phyloP scores from a whole-genome alignment of 805 yeast species.

The Millerago galiae region DNA sequence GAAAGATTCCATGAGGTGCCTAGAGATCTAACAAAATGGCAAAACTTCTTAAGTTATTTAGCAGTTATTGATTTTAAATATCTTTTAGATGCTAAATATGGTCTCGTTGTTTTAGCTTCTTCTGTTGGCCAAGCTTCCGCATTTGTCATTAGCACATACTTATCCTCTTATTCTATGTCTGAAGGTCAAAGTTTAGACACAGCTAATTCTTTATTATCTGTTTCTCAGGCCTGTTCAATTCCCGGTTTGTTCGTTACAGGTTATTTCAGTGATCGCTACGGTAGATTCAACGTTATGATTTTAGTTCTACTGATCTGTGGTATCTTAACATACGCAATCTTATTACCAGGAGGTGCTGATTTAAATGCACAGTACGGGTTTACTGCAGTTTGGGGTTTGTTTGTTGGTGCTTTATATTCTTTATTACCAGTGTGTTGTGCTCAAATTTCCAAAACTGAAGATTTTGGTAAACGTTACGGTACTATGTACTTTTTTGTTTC shows the following conservation, averaged over 20 bases:
- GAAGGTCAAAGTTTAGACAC: conserved; percentile 35
- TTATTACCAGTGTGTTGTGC: conserved; percentile 54
- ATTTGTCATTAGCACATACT: conserved; percentile 39
- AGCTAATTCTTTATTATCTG: conserved; percentile 38
- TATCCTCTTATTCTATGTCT: conserved; percentile 43
- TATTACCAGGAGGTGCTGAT: background rate
- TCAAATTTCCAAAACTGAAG: conserved; percentile 46
- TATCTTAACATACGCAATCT: background rate
- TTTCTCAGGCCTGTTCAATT: conserved; percentile 35
- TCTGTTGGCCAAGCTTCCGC: conserved; percentile 41
- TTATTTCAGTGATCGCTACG: conserved; percentile 35
- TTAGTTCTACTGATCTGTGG: background rate
- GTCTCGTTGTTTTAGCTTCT: conserved; percentile 37
- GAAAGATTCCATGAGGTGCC: conserved; percentile 33
- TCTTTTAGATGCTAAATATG: conserved; percentile 38
- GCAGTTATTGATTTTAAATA: conserved; percentile 27
- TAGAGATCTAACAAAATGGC: background rate
- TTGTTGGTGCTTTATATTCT: conserved; percentile 48
- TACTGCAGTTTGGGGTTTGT: conserved; percentile 44
- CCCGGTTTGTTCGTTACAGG: conserved; percentile 42
- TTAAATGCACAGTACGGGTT: conserved; percentile 30
- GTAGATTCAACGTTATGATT: conserved; percentile 37
- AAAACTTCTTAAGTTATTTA: background rate
- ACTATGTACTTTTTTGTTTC: conserved; percentile 55
- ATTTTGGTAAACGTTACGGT: conserved; percentile 48